phyloP scores from a whole-genome alignment of 2,329 filamentous ascomycete species.

The Byssoonygena ceratinophila region DNA sequence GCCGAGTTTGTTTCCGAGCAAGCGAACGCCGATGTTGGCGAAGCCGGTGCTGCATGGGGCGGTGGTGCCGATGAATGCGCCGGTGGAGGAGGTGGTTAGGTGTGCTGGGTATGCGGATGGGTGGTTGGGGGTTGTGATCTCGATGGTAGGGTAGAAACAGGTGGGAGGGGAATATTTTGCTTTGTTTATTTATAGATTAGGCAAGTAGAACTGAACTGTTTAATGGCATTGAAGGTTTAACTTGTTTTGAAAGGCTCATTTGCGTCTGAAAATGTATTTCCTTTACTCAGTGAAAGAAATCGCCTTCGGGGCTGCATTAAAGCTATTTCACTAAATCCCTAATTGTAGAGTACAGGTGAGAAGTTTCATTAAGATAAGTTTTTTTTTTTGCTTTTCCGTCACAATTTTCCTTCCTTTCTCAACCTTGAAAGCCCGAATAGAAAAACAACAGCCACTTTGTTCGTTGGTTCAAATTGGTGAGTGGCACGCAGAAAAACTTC shows the following conservation, averaged over 20 bases:
- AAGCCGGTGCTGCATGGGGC: conserved; percentile 78
- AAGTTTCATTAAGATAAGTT: background rate
- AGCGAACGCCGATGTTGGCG: conserved; percentile 71
- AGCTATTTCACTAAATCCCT: background rate
- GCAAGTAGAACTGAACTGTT: background rate
- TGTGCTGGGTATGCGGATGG: conserved; percentile 84
- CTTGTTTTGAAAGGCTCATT: background rate
- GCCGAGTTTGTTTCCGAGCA: conserved; percentile 76
- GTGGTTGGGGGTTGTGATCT: conserved; percentile 73
- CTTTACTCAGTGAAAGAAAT: background rate
- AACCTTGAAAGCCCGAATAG: background rate
- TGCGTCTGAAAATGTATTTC: background rate
- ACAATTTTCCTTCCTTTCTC: background rate
- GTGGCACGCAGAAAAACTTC: background rate
- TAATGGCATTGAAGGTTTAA: background rate
- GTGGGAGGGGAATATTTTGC: background rate
- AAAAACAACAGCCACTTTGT: background rate
- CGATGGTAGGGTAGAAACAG: conserved; percentile 40
- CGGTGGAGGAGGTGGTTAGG: conserved; percentile 70
- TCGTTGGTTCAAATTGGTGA: background rate
- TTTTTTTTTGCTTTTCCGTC: background rate
- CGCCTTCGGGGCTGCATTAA: background rate
- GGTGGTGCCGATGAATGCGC: conserved; percentile 66
- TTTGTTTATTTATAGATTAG: background rate
- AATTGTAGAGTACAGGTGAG: background rate